These are phyloP conservation scores for Fusarium buxicola DNA, from an alignment of 2,329 filamentous ascomycete genomes.

Conservation along the genomic window DNA sequence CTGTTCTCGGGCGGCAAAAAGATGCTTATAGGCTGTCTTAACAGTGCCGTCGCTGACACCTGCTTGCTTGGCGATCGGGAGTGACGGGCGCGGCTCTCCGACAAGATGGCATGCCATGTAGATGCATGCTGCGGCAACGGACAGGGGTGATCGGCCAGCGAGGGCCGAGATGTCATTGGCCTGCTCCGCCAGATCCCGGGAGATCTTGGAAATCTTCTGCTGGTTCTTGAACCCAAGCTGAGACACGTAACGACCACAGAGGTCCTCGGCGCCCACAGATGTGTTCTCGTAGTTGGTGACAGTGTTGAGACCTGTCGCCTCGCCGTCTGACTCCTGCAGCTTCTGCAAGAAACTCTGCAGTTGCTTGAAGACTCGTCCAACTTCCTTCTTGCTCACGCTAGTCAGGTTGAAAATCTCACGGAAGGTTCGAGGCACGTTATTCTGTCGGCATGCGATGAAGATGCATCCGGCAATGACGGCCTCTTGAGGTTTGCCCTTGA, in stretches of 20 bases:
- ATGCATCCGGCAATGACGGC: conserved; percentile 96
- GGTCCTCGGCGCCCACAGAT: conserved; percentile 83
- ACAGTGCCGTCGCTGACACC: conserved; percentile 98
- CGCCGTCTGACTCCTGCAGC: conserved; percentile 69
- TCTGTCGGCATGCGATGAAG: conserved; percentile 96
- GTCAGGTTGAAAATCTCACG: conserved; percentile 94
- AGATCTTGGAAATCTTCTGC: conserved; percentile 82
- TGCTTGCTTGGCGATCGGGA: conserved; percentile 85
- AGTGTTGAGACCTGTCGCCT: conserved; percentile 62
- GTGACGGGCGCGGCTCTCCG: conserved; percentile 81
- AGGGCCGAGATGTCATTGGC: conserved; percentile 83
- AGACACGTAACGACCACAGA: conserved; percentile 91
- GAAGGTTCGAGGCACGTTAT: conserved; percentile 88
- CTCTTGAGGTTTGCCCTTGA: conserved; percentile 96
- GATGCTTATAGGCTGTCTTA: conserved; percentile 91
- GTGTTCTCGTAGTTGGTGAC: conserved; percentile 79
- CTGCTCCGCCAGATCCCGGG: conserved; percentile 80
- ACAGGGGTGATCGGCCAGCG: conserved; percentile 92
- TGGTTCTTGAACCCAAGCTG: conserved; percentile 79
- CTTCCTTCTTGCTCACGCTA: conserved; percentile 96
- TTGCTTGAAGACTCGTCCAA: conserved; percentile 93
- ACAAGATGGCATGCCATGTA: conserved; percentile 94
- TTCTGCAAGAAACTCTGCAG: conserved; percentile 89
- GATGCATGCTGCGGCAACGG: conserved; percentile 93
- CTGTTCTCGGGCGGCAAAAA: conserved; percentile 79